Conservation (phyloP, 73 alveolate genomes). For the Symbiodinium natans region DNA sequence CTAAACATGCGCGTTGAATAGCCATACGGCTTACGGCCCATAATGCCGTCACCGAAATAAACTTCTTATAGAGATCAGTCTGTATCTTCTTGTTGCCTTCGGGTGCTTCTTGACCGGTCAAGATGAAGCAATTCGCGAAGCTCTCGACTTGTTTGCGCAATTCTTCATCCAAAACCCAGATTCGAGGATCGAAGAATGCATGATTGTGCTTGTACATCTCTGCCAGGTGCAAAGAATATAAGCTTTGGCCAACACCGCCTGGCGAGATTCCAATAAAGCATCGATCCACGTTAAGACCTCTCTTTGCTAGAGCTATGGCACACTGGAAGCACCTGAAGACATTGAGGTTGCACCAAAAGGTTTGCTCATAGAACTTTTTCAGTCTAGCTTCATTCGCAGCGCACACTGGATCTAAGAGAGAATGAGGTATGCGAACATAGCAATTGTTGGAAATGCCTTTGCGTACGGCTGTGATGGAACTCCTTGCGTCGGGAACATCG, state of each 20-base stretch:
- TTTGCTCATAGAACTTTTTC: not conserved
- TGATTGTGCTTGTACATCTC: not conserved
- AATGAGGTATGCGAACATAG: not conserved
- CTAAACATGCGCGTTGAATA: not conserved
- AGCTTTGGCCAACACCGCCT: not conserved
- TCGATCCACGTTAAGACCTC: conserved; percentile 40
- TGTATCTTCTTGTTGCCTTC: no score
- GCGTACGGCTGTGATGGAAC: not conserved
- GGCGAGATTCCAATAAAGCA: conserved; percentile 28
- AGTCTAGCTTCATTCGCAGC: not conserved
- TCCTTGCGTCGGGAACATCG: no score
- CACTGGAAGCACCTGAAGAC: not conserved
- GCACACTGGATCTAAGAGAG: not conserved
- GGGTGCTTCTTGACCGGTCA: not conserved
- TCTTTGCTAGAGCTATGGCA: conserved; percentile 28
- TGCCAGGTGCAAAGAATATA: not conserved
- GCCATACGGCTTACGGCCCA: not conserved
- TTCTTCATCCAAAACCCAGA: not conserved
- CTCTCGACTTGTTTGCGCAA: not conserved
- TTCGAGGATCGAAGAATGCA: not conserved
- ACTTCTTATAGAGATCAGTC: not conserved
- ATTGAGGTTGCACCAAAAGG: not conserved
- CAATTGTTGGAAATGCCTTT: not conserved
- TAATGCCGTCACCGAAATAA: not conserved
- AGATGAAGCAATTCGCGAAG: not conserved